Conservation (phyloP, 306 rosid genomes). For the Medicago arabica region DNA sequence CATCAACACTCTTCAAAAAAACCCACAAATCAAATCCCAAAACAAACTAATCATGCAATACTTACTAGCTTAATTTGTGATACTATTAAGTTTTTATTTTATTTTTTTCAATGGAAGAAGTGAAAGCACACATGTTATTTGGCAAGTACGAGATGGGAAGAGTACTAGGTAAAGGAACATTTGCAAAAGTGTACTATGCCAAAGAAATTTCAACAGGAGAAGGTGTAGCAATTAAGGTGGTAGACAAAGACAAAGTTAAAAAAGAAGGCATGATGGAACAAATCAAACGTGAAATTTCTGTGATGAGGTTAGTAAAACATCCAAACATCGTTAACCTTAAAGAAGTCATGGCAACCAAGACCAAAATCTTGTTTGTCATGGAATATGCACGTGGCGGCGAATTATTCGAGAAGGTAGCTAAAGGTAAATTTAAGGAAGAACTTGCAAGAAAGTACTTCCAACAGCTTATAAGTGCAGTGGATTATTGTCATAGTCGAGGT, state of each 20-base stretch:
- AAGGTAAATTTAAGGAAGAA: constrained; percentile 16
- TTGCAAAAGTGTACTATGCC: constrained; percentile 75
- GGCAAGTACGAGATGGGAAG: constrained; percentile 76
- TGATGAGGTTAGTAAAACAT: constrained; percentile 23
- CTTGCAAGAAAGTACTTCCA: constrained; percentile 12
- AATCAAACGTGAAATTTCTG: constrained; percentile 17
- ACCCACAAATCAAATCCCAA: background rate
- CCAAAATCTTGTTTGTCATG: constrained; percentile 17
- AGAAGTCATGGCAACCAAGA: constrained; percentile 35
- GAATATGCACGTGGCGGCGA: constrained; percentile 32
- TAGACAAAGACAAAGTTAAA: constrained; percentile 8
- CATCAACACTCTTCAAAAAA: background rate
- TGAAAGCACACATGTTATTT: constrained; percentile 51
- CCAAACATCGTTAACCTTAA: constrained; percentile 31
- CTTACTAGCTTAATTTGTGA: background rate
- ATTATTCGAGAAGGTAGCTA: constrained; percentile 14
- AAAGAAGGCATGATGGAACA: constrained; percentile 38
- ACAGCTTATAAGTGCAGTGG: constrained; percentile 24
- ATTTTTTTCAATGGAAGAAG: constrained; percentile 45
- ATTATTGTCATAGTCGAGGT: constrained; percentile 23
- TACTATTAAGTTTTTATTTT: background rate
- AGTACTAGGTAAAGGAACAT: constrained; percentile 80
- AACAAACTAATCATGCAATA: background rate
- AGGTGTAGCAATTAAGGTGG: constrained; percentile 50
- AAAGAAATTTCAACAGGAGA: constrained; percentile 56